Conservation (phyloP, 2,329 filamentous ascomycete species). For the Volutella citrinella region DNA sequence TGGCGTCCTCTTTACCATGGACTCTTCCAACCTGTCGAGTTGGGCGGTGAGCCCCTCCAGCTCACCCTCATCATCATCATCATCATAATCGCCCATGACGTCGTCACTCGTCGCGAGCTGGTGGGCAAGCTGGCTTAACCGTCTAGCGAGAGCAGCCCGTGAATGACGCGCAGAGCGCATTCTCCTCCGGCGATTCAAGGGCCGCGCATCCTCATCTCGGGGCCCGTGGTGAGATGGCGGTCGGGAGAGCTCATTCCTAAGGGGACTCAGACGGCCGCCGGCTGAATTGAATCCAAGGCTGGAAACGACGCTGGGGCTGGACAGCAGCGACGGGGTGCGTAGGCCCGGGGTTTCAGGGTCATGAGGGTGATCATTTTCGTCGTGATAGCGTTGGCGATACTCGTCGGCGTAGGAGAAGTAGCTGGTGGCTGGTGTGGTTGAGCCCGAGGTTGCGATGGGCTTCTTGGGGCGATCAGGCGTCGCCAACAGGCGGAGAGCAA, state of each 20-base stretch:
- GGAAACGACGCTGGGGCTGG: conserved; percentile 33
- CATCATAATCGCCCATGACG: conserved; percentile 31
- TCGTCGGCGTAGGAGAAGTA: conserved; percentile 23
- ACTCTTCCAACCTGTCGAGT: conserved; percentile 31
- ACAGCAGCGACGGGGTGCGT: conserved; percentile 28
- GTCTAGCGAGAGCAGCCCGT: conserved; percentile 41
- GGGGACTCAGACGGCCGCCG: conserved; percentile 26
- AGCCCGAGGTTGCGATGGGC: conserved; percentile 13
- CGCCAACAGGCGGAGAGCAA: conserved; percentile 16
- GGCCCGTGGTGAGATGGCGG: conserved; percentile 18
- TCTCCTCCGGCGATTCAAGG: conserved; percentile 13
- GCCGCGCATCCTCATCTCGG: conserved; percentile 2
- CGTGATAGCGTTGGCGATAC: conserved; percentile 23
- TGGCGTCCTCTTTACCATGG: conserved; percentile 19
- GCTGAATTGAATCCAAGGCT: conserved; percentile 31
- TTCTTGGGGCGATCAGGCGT: conserved; percentile 24
- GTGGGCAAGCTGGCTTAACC: conserved; percentile 37
- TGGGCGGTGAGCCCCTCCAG: conserved; percentile 37
- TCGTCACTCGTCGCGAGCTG: conserved; percentile 33
- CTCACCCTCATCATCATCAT: conserved; percentile 33
- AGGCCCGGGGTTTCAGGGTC: conserved; percentile 20
- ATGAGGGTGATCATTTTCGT: conserved; percentile 19
- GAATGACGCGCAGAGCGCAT: conserved; percentile 12
- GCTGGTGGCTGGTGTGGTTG: conserved; percentile 20
- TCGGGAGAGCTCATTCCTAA: conserved; percentile 27